These are phyloP conservation scores for Nemania serpens DNA, from an alignment of 2,329 filamentous ascomycete species.

Conservation along the genomic window DNA sequence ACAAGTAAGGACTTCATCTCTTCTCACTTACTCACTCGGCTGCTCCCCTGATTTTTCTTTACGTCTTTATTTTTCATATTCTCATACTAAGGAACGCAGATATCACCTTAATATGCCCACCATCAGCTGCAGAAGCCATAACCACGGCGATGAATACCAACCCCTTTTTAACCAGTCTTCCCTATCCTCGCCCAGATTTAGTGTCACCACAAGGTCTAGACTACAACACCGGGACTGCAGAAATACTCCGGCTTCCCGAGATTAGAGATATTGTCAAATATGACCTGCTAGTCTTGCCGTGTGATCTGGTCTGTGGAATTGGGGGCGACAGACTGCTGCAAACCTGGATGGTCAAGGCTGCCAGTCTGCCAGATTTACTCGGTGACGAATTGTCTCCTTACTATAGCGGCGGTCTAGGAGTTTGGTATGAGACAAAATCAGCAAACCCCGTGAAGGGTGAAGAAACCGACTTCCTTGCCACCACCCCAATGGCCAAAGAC, in stretches of 20 bases:
- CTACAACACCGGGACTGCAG: conserved; percentile 85
- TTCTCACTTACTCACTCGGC: too few species aligned
- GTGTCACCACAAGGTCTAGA: conserved; percentile 77
- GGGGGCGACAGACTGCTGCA: conserved; percentile 82
- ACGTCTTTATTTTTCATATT: too few species aligned
- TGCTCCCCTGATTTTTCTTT: not conserved
- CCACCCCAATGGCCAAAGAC: conserved; percentile 66
- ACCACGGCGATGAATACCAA: conserved; percentile 74
- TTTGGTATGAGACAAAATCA: conserved; percentile 87
- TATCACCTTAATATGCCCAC: conserved; percentile 67
- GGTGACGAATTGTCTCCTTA: conserved; percentile 47
- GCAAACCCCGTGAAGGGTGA: conserved; percentile 82
- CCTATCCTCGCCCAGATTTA: conserved; percentile 73
- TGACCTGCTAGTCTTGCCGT: conserved; percentile 90
- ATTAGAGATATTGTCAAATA: conserved; percentile 77
- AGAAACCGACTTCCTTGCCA: conserved; percentile 90
- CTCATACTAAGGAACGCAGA: conserved; percentile 45
- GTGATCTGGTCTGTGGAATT: conserved; percentile 90
- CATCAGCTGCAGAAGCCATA: conserved; percentile 68
- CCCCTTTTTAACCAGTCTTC: conserved; percentile 74
- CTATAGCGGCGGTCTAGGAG: conserved; percentile 78
- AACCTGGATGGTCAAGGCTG: conserved; percentile 87
- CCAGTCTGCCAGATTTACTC: conserved; percentile 67
- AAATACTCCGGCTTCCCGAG: conserved; percentile 83
- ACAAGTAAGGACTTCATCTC: conserved; percentile 59